Evolutionary conservation across 352 stramenopile species (phyloP), one percentile per base, ranked within the genome.

Genomic region (Phytophthora palmivora): DNA sequence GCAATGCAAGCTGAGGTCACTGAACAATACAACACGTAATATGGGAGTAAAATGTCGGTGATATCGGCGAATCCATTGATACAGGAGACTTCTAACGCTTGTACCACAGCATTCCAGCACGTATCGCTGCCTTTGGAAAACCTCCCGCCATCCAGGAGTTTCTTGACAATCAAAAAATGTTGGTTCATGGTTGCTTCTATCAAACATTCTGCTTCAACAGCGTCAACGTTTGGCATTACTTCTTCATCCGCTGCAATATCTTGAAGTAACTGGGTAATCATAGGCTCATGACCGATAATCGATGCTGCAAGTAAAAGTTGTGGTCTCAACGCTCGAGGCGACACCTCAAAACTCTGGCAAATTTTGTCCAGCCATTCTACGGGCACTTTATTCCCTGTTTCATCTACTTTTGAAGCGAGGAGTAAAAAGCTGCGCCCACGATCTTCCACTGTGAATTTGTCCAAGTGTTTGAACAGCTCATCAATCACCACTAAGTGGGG

Each of bases 371-470:
- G 21, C 43, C 43, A 54, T 16, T 53, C 36, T 19, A 46, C 32
- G 4, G 42, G 55, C 11, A 43, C 32, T 53, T 49, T 34, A 36
- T 52, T 37, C 30, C 52, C n/a, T n/a, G 49, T 11, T 21, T 33
- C 12, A 12, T 38, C 37, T 4, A 53, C 22, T 2, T 70, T 56
- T 12, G 58, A 67, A 10, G 58, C 48, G 10, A 72, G 45, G 1
- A 75, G 21, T 2, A 70, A 24, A 39, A 67, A 73, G 36, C 70
- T 73, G 11, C 24, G 36, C 1, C 52, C 70, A 24, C 51, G 70
- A 24, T 78, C 70, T 44, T 67, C 60, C 6, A 34, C 43, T 26
- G 70, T 36, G 3, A 75, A 21, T 2, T 63, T 50, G 38, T 60
- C 9, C 6, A 67, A 14, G 15, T 67, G 24, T 6, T 60, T 24